Conservation (phyloP, 441 rosid genomes). For the Geranium incanum region DNA sequence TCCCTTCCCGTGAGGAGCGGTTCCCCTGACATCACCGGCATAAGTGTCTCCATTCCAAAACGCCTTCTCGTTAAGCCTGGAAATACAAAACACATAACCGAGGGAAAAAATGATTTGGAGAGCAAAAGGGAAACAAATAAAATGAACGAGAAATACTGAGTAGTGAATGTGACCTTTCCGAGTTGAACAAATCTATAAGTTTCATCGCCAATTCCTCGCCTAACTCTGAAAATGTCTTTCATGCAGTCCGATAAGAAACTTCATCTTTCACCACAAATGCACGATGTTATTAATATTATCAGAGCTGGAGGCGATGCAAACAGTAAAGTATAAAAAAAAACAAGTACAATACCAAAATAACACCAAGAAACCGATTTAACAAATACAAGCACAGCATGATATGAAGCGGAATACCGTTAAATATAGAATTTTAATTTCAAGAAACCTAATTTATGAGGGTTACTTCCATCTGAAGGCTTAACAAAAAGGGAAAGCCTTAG, state of each 20-base stretch:
- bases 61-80: slow-evolving; percentile 41
- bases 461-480: too few relatives aligned
- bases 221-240: not conserved
- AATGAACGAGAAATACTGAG: not conserved
- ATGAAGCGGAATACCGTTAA: too few relatives aligned
- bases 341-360: too few relatives aligned
- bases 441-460: too few relatives aligned
- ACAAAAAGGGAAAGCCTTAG: too few relatives aligned
- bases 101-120: not conserved
- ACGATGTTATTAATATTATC: too few relatives aligned
- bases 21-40: slow-evolving; percentile 50
- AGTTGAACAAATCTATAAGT: slow-evolving; percentile 2
- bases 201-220: not conserved
- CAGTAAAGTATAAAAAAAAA: too few relatives aligned
- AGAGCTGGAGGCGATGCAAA: too few relatives aligned
- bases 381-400: too few relatives aligned
- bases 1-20: slow-evolving; percentile 54
- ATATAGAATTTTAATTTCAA: too few relatives aligned
- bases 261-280: not conserved
- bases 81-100: slow-evolving; percentile 13
- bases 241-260: not conserved
- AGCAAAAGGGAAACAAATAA: not conserved
- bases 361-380: too few relatives aligned
- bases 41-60: slow-evolving; percentile 68
- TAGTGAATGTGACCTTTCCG: slow-evolving; percentile 33